Percentiles rank a stretch among this genome's conserved stretches.
These are phyloP conservation scores for Domatiomyces globalis DNA, from an alignment of 2,329 filamentous ascomycete genomes.

Conservation along the genomic window DNA sequence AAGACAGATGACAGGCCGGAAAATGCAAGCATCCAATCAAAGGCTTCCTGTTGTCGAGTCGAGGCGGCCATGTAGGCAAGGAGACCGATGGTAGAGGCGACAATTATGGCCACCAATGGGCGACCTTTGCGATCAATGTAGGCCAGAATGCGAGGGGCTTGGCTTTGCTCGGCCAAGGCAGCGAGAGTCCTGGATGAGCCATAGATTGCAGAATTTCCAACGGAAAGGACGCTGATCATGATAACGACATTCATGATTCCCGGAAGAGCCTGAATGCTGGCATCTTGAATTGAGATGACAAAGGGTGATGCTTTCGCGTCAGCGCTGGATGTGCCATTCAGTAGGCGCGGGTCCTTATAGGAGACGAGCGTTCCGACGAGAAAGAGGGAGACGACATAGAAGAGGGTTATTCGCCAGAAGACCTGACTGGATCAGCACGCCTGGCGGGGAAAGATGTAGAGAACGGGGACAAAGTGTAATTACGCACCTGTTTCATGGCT, in stretches of 20 bases:
- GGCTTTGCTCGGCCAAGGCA: slow-evolving; percentile 35
- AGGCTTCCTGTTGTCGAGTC: slow-evolving; percentile 38
- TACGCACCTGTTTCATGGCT: slow-evolving; percentile 33
- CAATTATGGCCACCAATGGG: slow-evolving; percentile 28
- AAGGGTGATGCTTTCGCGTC: slow-evolving; percentile 46
- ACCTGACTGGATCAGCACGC: slow-evolving; percentile 4
- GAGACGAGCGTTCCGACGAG: slow-evolving; percentile 34
- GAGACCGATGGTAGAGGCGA: slow-evolving; percentile 28
- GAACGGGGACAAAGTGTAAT: not conserved
- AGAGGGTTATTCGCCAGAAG: slow-evolving; percentile 38
- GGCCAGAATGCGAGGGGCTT: slow-evolving; percentile 31
- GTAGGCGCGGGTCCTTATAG: slow-evolving; percentile 26
- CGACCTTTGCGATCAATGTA: slow-evolving; percentile 35
- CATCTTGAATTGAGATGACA: slow-evolving; percentile 49
- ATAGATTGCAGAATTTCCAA: slow-evolving; percentile 46
- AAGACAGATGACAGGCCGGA: slow-evolving; percentile 51
- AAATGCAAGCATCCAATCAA: slow-evolving; percentile 51
- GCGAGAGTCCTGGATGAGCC: slow-evolving; percentile 44
- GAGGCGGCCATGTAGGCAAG: slow-evolving; percentile 29
- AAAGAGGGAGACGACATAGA: slow-evolving; percentile 35
- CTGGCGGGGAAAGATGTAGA: not conserved
- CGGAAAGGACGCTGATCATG: slow-evolving; percentile 45
- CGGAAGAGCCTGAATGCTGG: slow-evolving; percentile 46
- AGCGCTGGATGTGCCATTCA: slow-evolving; percentile 25
- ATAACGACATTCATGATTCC: slow-evolving; percentile 56